Base-by-base conservation (phyloP, 495 filamentous ascomycete species). In the Chaetomium tenue region DNA sequence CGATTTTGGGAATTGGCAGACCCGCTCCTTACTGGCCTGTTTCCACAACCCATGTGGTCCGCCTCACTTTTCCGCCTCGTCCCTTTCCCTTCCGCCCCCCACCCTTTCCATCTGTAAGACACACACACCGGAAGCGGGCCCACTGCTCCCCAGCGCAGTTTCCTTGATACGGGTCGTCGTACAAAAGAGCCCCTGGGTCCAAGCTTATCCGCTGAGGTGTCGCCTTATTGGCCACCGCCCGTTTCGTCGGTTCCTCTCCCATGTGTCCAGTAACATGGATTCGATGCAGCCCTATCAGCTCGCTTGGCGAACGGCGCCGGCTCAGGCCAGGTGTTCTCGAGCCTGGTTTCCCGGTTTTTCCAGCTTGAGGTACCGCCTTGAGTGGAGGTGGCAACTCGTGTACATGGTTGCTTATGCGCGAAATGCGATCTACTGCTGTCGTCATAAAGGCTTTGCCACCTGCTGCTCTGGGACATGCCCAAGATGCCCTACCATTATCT, bases 51-150 rank as follows among this genome's bases (percentile, higher is more conserved):
- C 54, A 48, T 52, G 47, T 26, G 13, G 71, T 68, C 58, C 71
- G 71, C 71, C 71, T 73, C 71, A 71, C 70, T 71, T 73, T 71
- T 68, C 46, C 62, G 64, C 66, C 64, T 64, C 62, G 60, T 57
- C 61, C 53, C 42, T 47, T 15, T 56, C 30, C 57, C 37, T 28
- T 59, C 22, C 59, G 33, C 58, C 66, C 64, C 53, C 54, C 57
- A n/a, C 15, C 58, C 66, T 25, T 44, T 46, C 59, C 15, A 3
- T 44, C 37, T 23, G 44, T 58, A 51, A 30, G 16, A 25, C 15
- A 46, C 54, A 52, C 44, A 22, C 46, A 33, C 52, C 39, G n/a
- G 40, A 39, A 39, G 18, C 3, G 30, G 47, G 9, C 30, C 47
- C 25, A 59, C 42, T 13, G 28, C 48, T 52, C 22, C 47, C 47